A percentile compares a stretch with the other conserved stretches of the same genome.
Conservation (phyloP, 2,329 filamentous ascomycete genomes). For the Fusarium sambucinum region DNA sequence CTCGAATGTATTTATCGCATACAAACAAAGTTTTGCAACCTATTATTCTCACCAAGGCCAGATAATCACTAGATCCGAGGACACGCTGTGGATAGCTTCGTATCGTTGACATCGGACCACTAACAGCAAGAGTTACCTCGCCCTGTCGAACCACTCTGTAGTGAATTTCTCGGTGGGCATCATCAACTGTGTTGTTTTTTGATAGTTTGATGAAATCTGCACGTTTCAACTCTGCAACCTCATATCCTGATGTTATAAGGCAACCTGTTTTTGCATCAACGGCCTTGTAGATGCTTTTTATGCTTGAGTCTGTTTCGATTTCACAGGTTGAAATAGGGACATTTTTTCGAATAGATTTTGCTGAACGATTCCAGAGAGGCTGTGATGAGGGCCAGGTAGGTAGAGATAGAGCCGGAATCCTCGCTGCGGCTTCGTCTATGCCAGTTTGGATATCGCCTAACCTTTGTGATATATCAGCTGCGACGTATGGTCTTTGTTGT, state of each 20-base stretch:
- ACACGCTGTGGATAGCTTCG: background rate
- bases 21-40: slow-evolving; percentile 15
- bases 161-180: background rate
- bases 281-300: background rate
- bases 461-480: slow-evolving; percentile 4
- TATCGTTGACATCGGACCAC: slow-evolving; percentile 6
- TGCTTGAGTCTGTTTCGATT: background rate
- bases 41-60: slow-evolving; percentile 3
- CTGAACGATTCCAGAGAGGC: background rate
- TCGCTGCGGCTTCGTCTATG: background rate
- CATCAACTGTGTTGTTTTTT: background rate
- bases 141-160: background rate
- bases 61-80: background rate
- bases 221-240: slow-evolving; percentile 1
- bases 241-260: slow-evolving; percentile 19
- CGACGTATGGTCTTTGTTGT: slow-evolving; percentile 3
- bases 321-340: background rate
- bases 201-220: background rate
- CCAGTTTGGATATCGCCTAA: slow-evolving; percentile 2
- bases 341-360: background rate
- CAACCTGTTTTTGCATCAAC: slow-evolving; percentile 16
- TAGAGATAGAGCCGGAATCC: background rate
- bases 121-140: slow-evolving; percentile 5
- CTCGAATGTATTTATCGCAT: slow-evolving; percentile 3
- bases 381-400: background rate